phyloP scores from a whole-genome alignment of 768 basidiomycete species.

The Russula compacta region DNA sequence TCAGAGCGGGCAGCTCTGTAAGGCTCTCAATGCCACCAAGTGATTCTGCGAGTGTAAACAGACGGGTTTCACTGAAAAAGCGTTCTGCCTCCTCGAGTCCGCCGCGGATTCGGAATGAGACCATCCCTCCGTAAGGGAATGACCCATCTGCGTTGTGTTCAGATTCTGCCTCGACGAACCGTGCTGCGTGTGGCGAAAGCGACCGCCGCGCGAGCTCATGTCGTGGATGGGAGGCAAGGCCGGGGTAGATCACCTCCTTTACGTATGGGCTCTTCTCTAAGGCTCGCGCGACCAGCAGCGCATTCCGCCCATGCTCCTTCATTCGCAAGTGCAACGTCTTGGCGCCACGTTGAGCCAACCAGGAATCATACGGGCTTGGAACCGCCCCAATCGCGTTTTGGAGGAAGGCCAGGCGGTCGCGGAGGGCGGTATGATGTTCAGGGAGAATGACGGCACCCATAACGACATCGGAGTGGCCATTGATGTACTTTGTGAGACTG shows the following conservation, averaged over 20 bases:
- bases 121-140: conserved; percentile 88
- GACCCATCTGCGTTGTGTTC: conserved; percentile 34
- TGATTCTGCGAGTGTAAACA: conserved; percentile 82
- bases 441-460: conserved; percentile 80
- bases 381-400: conserved; percentile 85
- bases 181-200: conserved; percentile 59
- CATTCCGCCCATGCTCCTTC: conserved; percentile 79
- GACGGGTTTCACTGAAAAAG: conserved; percentile 54
- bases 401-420: conserved; percentile 64
- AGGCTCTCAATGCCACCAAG: conserved; percentile 90
- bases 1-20: conserved; percentile 76
- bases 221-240: conserved; percentile 57
- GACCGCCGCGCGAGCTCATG: conserved; percentile 54
- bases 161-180: conserved; percentile 42
- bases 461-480: conserved; percentile 90
- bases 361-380: conserved; percentile 79
- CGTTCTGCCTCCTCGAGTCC: conserved; percentile 45
- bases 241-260: conserved; percentile 82
- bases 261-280: conserved; percentile 51
- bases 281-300: conserved; percentile 59
- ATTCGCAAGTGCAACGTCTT: conserved; percentile 89
- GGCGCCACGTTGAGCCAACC: conserved; percentile 82
- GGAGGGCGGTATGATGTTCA: conserved; percentile 38
- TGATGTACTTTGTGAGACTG: conserved; percentile 82
- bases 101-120: conserved; percentile 56